Evolutionary conservation across 1,139 yeast genomes (phyloP), one percentile per base, ranked within the genome.

Genomic region (Debaryomyces sp.): DNA sequence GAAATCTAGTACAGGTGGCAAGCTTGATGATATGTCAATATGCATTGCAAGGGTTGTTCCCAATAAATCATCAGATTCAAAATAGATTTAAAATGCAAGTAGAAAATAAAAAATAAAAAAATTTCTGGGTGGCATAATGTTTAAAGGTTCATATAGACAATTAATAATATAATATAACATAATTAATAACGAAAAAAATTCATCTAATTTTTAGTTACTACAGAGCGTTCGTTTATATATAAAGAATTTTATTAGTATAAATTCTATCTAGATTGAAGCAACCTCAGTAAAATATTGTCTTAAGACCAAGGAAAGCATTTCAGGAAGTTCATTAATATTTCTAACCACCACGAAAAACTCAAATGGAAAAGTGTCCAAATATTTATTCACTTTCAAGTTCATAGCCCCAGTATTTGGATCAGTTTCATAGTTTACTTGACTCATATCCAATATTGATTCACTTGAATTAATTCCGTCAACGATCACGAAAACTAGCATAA

Each of bases 261-360:
- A 32, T 8, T 40, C 22, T 45, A 38, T 32, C 50, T 50, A 64
- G 45, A 58, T 53, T 38, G 71, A 63, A 6, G 78, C 71, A 54
- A 70, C 66, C 62, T 90, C 96, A 1, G 91, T 76, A 67, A 94
- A 95, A 70, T 89, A 95, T 66, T 95, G 99, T 61, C 98, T 84
- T 55, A 95, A 76, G 53, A 95, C 92, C 59, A 88, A 76, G 2
- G 97, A 84, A 54, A 95, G 78, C 86, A 95, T 91, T 60, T 87
- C 90, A 18, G 99, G 99, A 45, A 95, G 78, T 68, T 94, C 98
- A 41, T 80, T 78, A 54, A 95, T 89, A 62, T 94, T 85, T 60
- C 89, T 85, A 34, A 95, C 97, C 58, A 95, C 94, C 51, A 94
- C 97, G 61, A 92, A 95, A 66, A 88, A 94, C 63, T 95, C 98